A percentile compares a stretch with the other conserved stretches of the same genome.
phyloP scores from a whole-genome alignment of 257 asterid genomes.

The Apocynum venetum region DNA sequence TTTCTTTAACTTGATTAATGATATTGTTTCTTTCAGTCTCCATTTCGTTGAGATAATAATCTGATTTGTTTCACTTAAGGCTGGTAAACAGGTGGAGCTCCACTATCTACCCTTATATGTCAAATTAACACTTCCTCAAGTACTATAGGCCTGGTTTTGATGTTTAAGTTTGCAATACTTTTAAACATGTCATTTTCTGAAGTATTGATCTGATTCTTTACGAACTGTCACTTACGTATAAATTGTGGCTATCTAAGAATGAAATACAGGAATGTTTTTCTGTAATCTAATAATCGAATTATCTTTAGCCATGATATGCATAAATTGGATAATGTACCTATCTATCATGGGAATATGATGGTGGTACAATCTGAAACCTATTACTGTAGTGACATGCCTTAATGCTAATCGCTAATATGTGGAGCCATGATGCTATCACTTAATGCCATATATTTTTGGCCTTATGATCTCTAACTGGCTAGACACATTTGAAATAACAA shows the following conservation, averaged over 20 bases:
- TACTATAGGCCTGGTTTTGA: not conserved
- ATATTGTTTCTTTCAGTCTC: not conserved
- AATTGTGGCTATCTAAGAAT: not conserved
- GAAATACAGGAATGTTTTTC: not conserved
- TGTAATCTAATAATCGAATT: not conserved
- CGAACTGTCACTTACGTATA: not conserved
- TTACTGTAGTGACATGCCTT: not conserved
- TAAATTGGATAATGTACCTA: not conserved
- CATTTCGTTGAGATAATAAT: not conserved
- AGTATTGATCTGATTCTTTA: not conserved
- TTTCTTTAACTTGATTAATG: not conserved
- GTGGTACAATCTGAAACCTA: not conserved
- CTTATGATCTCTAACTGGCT: not conserved
- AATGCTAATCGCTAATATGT: not conserved
- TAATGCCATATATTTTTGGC: not conserved
- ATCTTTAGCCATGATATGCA: not conserved
- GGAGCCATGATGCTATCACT: not conserved
- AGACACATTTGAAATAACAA: not conserved
- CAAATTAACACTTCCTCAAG: not conserved
- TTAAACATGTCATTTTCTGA: not conserved
- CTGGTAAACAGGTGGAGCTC: not conserved
- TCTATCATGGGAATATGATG: too few relatives aligned
- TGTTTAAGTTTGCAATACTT: not conserved
- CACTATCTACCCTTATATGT: not conserved
- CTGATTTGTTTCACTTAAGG: not conserved